A percentile compares a stretch with the other conserved stretches of the same genome.
Conservation (phyloP, 352 stramenopile genomes). For the Phytophthora macrochlamydospora region DNA sequence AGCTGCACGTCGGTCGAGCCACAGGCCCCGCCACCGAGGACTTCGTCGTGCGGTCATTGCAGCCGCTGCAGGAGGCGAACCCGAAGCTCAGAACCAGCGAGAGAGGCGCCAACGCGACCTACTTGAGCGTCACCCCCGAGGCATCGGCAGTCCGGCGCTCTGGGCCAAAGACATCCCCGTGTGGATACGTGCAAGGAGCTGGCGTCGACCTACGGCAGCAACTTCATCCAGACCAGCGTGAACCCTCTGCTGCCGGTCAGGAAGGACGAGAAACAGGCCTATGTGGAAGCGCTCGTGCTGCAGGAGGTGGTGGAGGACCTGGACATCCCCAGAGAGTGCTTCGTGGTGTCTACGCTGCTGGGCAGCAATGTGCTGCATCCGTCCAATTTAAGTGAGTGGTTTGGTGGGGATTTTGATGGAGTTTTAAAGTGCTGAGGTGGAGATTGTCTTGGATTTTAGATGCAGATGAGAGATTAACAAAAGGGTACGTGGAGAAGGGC, state of each 20-base stretch:
- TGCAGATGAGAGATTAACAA: conserved; percentile 41
- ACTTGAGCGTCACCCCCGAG: conserved; percentile 36
- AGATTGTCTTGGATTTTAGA: conserved; percentile 13
- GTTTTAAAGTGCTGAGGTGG: background rate
- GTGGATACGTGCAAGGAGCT: conserved; percentile 59
- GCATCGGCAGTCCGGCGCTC: conserved; percentile 63
- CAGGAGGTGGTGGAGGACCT: conserved; percentile 70
- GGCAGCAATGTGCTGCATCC: conserved; percentile 56
- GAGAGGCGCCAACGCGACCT: conserved; percentile 20
- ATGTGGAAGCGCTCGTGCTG: conserved; percentile 68
- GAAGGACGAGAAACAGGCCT: conserved; percentile 57
- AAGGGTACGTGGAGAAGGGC: conserved; percentile 48
- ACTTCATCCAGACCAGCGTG: conserved; percentile 67
- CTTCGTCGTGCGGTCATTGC: conserved; percentile 42
- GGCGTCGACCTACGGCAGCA: conserved; percentile 46
- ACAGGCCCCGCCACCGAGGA: conserved; percentile 47
- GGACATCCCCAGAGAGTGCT: conserved; percentile 59
- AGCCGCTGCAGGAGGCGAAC: conserved; percentile 12
- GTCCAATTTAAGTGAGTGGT: conserved; percentile 18
- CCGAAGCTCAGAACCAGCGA: conserved; percentile 40
- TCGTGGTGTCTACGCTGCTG: conserved; percentile 67
- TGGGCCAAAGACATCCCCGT: conserved; percentile 79
- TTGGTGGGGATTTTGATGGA: background rate
- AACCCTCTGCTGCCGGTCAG: conserved; percentile 44
- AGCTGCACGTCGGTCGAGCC: conserved; percentile 55